Evolutionary conservation across 140 eudicot genomes (phyloP), one percentile per base, ranked within the genome.

Genomic region (Erigeron philadelphicus): DNA sequence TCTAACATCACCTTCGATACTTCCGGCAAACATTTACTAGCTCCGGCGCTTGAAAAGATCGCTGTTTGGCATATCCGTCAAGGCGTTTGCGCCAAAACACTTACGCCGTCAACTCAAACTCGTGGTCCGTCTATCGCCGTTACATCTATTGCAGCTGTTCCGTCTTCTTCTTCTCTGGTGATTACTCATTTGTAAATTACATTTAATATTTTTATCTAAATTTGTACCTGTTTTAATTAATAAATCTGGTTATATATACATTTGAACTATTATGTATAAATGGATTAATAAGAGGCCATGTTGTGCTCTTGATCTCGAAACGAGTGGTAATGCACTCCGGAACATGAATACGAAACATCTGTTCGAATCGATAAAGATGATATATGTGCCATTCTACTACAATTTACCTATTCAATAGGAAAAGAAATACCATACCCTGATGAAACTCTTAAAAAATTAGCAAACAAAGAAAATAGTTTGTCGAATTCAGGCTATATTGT

Each of bases 41-140:
- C 90, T 71, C 95, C 90, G 79, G 98, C 95, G 7, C 84, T 93
- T 8, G 98, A 93, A 68, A 93, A 83, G 73, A 78, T 93, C 68
- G 84, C 88, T 58, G 83, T 93, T 31, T 93, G 98, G 98, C 87
- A 87, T 38, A 88, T 93, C 25, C 95, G 96, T 1, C 95, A 89
- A 73, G 98, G 94, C 21, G 71, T 83, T 54, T 86, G 88, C 71
- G 73, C 84, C 57, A 85, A 87, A 70, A 85, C 90, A 3, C 94
- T 93, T 21, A 5, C 90, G 5, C 84, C 92, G 45, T 72, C 92
- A 8, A 54, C 79, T 19, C 60, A 84, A 59, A 65, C 95, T n/a
- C 85, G 83, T 11, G 95, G 95, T 2, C 93, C 90, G 41, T 81
- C 89, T 42, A 80, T 82, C 15, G 95, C 95, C 40, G 93, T 88